Conservation (phyloP, 1,284 basidiomycete genomes). For the Inonotus hispidus region DNA sequence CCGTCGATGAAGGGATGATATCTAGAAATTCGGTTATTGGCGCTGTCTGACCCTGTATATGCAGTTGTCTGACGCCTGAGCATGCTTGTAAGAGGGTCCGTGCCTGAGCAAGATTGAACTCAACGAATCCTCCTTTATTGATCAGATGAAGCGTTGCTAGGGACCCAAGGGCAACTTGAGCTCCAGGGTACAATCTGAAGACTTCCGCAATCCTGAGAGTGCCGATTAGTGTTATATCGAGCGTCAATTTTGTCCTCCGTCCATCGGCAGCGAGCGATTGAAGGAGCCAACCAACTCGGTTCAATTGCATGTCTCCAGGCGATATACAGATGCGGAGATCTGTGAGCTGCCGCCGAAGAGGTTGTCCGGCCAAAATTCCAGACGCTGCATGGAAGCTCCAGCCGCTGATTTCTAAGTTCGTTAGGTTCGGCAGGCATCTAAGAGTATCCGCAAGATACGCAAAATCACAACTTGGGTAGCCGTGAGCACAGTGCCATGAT, state of each 20-base stretch:
- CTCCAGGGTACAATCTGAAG: conserved; percentile 7
- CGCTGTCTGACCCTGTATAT: conserved; percentile 17
- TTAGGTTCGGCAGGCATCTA: conserved; percentile 4
- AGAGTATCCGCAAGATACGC: conserved; percentile 10
- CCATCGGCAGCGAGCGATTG: conserved; percentile 11
- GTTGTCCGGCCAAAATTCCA: background rate
- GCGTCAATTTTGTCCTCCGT: conserved; percentile 5
- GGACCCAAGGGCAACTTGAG: background rate
- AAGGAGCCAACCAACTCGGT: conserved; percentile 15
- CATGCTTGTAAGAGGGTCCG: conserved; percentile 15
- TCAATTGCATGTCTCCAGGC: conserved; percentile 15
- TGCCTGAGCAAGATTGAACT: conserved; percentile 15
- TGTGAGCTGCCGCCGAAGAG: conserved; percentile 2
- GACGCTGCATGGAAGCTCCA: conserved; percentile 17
- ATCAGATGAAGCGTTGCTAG: conserved; percentile 11
- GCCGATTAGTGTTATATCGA: conserved; percentile 17
- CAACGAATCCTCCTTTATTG: conserved; percentile 18
- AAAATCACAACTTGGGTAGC: conserved; percentile 16
- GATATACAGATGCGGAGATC: conserved; percentile 13
- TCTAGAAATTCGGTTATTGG: conserved; percentile 16
- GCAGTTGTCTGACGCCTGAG: conserved; percentile 4
- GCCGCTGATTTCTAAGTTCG: conserved; percentile 11
- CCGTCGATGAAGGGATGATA: conserved; percentile 12
- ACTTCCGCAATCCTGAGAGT: conserved; percentile 11
- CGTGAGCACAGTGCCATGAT: conserved; percentile 17